Evolutionary conservation across 2,329 filamentous ascomycete species (phyloP).

Genomic region (Alternaria conjuncta): DNA sequence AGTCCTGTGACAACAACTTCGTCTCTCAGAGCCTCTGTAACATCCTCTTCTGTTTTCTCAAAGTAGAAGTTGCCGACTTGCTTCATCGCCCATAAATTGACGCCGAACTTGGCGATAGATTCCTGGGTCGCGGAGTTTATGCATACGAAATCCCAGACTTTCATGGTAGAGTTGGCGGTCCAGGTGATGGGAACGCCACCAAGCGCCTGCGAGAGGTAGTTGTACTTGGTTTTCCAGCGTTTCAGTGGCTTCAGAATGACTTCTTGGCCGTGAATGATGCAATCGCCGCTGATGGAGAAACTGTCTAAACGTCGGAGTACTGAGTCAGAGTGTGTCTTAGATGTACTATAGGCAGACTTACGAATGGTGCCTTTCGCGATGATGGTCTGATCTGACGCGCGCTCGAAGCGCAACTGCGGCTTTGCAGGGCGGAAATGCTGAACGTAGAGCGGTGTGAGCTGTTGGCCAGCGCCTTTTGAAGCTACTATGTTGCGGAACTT

Average conservation of each 20-base stretch:
- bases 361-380: constrained; percentile 23
- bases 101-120: constrained; percentile 25
- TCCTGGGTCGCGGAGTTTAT: constrained; percentile 19
- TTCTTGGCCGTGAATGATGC: constrained; percentile 17
- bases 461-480: constrained; percentile 12
- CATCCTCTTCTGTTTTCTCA: constrained; percentile 7
- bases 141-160: constrained; percentile 29
- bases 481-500: constrained; percentile 26
- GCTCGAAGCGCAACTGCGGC: constrained; percentile 23
- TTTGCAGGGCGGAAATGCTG: constrained; percentile 27
- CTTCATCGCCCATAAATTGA: constrained; percentile 26
- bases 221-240: constrained; percentile 28
- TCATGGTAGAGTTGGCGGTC: constrained; percentile 21
- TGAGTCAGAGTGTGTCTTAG: not conserved
- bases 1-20: constrained; percentile 26
- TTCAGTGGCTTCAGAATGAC: constrained; percentile 25
- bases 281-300: constrained; percentile 23
- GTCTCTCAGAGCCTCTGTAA: constrained; percentile 18
- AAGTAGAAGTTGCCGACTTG: constrained; percentile 29
- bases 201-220: constrained; percentile 25
- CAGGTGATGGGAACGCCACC: constrained; percentile 14
- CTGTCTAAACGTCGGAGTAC: not conserved
- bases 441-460: constrained; percentile 21
- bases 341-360: not conserved
- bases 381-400: not conserved